Conservation (phyloP, 345 rosid genomes). For the Syzygium aromaticum region DNA sequence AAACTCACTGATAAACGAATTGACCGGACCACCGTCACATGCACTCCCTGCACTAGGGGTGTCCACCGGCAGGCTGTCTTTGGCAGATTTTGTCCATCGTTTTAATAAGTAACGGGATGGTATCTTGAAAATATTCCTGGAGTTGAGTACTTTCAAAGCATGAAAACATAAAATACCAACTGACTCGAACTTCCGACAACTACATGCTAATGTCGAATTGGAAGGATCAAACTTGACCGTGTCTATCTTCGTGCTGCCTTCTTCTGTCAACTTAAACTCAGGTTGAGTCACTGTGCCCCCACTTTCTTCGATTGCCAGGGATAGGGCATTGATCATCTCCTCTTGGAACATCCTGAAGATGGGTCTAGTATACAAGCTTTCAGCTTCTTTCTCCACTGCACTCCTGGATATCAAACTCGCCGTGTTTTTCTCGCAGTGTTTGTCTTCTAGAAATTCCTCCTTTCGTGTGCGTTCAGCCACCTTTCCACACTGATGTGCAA, state of each 20-base stretch:
- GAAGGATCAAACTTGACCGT: background rate
- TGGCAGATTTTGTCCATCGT: background rate
- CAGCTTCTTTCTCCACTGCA: accelerated
- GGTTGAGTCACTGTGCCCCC: accelerated
- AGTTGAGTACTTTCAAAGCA: background rate
- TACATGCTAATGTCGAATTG: background rate
- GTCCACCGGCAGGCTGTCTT: background rate
- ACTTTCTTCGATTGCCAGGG: background rate
- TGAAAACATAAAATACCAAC: background rate
- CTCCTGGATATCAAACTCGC: too few relatives aligned
- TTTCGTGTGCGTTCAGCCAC: accelerated
- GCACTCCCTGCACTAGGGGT: background rate
- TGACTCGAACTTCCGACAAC: background rate
- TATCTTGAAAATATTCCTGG: background rate
- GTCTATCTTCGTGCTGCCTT: too few relatives aligned
- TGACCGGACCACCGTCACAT: background rate
- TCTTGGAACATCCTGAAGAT: background rate
- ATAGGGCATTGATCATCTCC: background rate
- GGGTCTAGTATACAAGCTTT: background rate
- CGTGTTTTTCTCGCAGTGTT: accelerated
- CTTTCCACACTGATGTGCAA: accelerated
- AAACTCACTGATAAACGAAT: background rate
- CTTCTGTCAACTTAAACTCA: background rate
- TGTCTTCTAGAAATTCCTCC: background rate
- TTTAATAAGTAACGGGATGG: background rate